Evolutionary conservation across 2,329 filamentous ascomycete genomes (phyloP), one percentile per base, ranked within the genome.

Genomic region (Penicillium concentricum): DNA sequence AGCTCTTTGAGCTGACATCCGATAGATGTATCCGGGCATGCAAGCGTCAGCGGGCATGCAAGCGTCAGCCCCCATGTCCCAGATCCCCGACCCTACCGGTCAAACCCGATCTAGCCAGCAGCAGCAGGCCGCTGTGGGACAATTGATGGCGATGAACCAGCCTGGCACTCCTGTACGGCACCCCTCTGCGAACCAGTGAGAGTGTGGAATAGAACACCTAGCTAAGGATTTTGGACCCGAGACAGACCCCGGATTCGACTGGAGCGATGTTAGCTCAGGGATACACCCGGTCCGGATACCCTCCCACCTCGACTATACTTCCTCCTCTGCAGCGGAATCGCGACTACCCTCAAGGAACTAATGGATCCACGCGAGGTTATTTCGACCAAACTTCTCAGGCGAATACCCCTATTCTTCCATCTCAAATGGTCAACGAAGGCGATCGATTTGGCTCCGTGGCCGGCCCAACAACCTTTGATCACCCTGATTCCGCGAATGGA

Each of bases 121-220:
- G 35, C 48, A 51, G 49, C 72, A 74, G 59, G 72, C 72, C 20
- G 65, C 71, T 12, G 72, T 74, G 68, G 71, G 73, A 59, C 69
- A 71, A 44, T 45, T 74, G 45, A 71, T 71, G 57, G 67, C 70
- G 59, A 71, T 73, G 65, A 74, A 73, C 55, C 70, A 69, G 59
- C 69, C 71, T 59, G 69, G 70, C 46, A 74, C 72, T 57, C 72
- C 72, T 69, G 71, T 74, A 74, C 66, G 71, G 61, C 64, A 67
- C 63, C 61, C 63, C 61, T 63, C 61, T 58, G 56, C 62, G 52
- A 65, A 59, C 57, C 61, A 61, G 60, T 68, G 62, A 64, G 56
- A 50, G 60, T 44, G 35, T 51, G 49, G 54, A 60, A 63, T 51
- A 62, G 54, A 60, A 63, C 45, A 63, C 57, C 51, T 58, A 63